Evolutionary conservation across 192 early-diverging fungal species (phyloP), one percentile per base, ranked within the genome.

Genomic region (Umbelopsis vinacea): DNA sequence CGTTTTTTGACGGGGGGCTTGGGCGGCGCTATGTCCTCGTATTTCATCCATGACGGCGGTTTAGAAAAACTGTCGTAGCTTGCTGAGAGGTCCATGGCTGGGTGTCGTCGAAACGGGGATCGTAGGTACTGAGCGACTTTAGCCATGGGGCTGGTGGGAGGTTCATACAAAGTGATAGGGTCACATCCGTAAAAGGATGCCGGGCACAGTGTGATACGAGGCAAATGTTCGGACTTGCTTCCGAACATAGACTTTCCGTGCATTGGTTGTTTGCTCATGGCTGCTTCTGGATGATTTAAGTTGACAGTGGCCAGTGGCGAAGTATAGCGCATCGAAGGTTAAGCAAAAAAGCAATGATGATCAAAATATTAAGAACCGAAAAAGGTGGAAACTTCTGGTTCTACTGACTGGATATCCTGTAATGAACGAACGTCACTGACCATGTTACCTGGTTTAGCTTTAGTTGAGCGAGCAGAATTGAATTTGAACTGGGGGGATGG

Each of bases 151-250:
- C 33, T 33, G 4, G 33, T 63, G 7, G 57, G 57, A 8, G 57
- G 57, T 19, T 63, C 57, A 63, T 63, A 63, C 35, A 63, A 14
- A 4, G 33, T 35, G 3, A 63, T 63, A 2, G 57, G 57, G 4
- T 63, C 57, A 12, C 57, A 37, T 29, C 33, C 57, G 57, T 63
- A 63, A 63, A 63, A 63, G 57, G 57, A 63, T 29, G 57, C 57
- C 57, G 57, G 57, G 29, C 33, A 63, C 14, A 63, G 29, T 17
- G 57, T 63, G 14, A 63, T 63, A 63, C 57, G 57, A 63, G 57
- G 57, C 33, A 63, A 63, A 7, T 12, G 33, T 3, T 37, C 57
- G 57, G 57, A 35, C 57, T 11, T 37, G 15, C 29, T 29, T 29
- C 57, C 57, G 17, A 63, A 63, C 57, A 37, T 37, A 33, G 57